These are phyloP conservation scores for Tanacetum coccineum DNA, from an alignment of 129 eudicot genomes.

Conservation along the genomic window DNA sequence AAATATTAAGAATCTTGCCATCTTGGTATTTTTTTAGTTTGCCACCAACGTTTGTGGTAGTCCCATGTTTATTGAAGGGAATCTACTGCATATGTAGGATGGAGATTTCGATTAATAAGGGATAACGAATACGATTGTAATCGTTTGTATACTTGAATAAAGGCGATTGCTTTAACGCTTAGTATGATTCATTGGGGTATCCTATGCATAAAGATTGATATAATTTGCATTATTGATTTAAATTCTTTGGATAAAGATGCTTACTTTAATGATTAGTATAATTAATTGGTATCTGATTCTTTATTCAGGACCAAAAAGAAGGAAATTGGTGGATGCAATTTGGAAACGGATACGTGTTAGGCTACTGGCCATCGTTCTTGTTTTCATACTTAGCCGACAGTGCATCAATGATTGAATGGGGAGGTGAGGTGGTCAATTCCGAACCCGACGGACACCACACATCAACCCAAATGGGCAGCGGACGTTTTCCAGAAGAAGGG, in stretches of 20 bases:
- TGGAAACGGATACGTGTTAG: conserved; percentile 71
- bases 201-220: conserved; percentile 6
- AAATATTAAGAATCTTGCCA: conserved; percentile 23
- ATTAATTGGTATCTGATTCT: conserved; percentile 8
- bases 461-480: conserved; percentile 93
- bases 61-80: conserved; percentile 14
- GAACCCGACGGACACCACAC: conserved; percentile 80
- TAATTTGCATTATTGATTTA: neutral
- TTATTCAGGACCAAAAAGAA: conserved; percentile 72
- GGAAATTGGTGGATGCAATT: conserved; percentile 99
- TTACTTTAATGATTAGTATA: conserved; percentile 10
- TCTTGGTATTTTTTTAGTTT: conserved; percentile 20
- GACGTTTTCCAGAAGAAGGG: conserved; percentile 87
- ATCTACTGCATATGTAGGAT: neutral
- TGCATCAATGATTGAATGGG: conserved; percentile 95
- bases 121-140: neutral
- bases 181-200: neutral
- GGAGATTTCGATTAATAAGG: no score
- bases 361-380: conserved; percentile 87
- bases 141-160: no score
- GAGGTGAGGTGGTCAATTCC: conserved; percentile 81
- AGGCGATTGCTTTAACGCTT: neutral
- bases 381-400: conserved; percentile 72
- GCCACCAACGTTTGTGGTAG: conserved; percentile 22
- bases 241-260: conserved; percentile 1